Conservation (phyloP, 495 filamentous ascomycete species). For the Neurospora intermedia region DNA sequence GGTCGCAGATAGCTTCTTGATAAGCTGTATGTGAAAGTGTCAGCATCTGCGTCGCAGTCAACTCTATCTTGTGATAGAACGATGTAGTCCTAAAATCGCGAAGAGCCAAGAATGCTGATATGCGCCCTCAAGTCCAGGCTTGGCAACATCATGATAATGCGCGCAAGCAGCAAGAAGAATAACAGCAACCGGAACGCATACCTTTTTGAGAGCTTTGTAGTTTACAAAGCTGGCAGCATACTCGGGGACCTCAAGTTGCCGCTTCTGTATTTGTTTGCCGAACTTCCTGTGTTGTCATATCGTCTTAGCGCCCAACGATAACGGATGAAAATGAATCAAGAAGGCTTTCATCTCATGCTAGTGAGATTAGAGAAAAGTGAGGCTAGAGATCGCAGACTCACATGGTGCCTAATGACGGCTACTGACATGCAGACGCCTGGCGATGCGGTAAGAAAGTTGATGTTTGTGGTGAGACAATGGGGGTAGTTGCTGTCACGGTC, state of each 20-base stretch:
- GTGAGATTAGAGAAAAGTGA: not conserved
- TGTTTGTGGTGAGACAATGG: not conserved
- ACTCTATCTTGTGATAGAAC: not conserved
- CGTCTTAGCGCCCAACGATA: not conserved
- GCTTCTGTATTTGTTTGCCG: constrained; percentile 97
- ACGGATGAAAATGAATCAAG: not conserved
- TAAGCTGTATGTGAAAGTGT: constrained; percentile 54
- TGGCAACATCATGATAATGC: not conserved
- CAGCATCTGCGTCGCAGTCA: constrained; percentile 7
- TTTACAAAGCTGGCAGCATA: constrained; percentile 99
- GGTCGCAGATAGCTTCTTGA: constrained; percentile 91
- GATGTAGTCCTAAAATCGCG: not conserved
- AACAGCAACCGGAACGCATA: constrained; percentile 22
- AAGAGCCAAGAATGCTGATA: not conserved
- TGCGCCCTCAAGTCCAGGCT: not conserved
- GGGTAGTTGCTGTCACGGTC: not conserved
- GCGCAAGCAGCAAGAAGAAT: not conserved
- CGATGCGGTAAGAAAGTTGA: not conserved
- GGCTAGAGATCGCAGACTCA: not conserved
- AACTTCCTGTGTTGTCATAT: constrained; percentile 69
- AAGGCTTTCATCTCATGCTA: not conserved
- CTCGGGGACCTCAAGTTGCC: constrained; percentile 96
- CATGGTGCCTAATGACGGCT: not conserved
- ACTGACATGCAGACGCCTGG: not conserved
- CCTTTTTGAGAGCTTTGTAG: constrained; percentile 98